Conservation (phyloP, 768 basidiomycete genomes). For the Hysterangium stoloniferum region DNA sequence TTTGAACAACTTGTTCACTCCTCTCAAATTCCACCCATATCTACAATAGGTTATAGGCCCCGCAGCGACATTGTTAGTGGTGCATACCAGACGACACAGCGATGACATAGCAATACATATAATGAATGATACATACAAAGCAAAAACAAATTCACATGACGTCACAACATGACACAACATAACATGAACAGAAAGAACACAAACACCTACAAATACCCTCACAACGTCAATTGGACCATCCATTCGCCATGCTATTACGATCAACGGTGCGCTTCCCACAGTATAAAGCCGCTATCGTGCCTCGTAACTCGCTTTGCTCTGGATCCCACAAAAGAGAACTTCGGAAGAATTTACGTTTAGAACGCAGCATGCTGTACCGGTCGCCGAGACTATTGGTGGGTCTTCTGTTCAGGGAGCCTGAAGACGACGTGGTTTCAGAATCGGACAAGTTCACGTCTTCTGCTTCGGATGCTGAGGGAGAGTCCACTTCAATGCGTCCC, state of each 20-base stretch:
- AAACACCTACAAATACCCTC: no score
- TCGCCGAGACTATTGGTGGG: slow-evolving; percentile 2
- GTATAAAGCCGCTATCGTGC: neutral
- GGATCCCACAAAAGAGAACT: slow-evolving; percentile 7
- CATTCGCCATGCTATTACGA: neutral
- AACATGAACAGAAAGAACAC: no score
- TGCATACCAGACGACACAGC: no score
- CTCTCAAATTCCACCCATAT: no score
- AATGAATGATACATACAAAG: no score
- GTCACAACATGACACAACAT: no score
- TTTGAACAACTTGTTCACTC: no score
- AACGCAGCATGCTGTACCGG: neutral
- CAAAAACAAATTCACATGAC: no score
- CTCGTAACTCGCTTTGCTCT: neutral
- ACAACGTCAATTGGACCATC: slow-evolving; percentile 5
- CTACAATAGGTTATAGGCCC: no score
- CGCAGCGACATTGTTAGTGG: no score
- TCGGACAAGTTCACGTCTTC: slow-evolving; percentile 9
- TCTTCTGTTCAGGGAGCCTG: neutral
- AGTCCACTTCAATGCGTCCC: slow-evolving; percentile 9
- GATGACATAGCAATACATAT: no score
- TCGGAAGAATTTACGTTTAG: slow-evolving; percentile 11
- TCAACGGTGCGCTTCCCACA: neutral
- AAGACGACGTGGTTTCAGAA: neutral
- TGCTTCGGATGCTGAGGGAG: slow-evolving; percentile 7